Evolutionary conservation across 1,139 yeast species (phyloP).

Genomic region (Saccharomycopsis hybrid): DNA sequence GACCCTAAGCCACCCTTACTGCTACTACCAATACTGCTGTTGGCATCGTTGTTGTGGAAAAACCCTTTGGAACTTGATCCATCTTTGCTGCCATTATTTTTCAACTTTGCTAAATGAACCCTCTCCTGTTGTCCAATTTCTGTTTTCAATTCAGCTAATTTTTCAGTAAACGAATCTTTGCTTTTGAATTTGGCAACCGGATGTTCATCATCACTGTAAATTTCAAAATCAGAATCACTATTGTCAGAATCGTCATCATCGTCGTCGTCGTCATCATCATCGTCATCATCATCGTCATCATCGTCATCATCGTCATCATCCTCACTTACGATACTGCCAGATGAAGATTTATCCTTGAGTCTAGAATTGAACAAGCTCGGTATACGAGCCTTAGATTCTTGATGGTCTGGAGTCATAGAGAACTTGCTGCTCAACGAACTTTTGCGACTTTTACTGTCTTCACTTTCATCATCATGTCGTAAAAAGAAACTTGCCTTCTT

Average conservation of each 20-base stretch:
- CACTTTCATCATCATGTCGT: no score
- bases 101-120: no score
- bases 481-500: no score
- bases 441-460: no score
- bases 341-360: background rate
- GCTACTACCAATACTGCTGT: background rate
- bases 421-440: no score
- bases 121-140: slow-evolving; percentile 12
- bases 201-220: slow-evolving; percentile 2
- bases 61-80: slow-evolving; percentile 1
- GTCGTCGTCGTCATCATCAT: slow-evolving; percentile 1
- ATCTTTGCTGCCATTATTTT: no score
- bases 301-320: slow-evolving; percentile 2
- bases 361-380: background rate
- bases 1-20: background rate
- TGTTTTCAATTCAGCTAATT: slow-evolving; percentile 10
- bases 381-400: no score
- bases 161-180: slow-evolving; percentile 18
- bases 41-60: background rate
- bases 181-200: slow-evolving; percentile 13
- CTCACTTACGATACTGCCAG: slow-evolving; percentile 11
- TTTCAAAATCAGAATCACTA: slow-evolving; percentile 9
- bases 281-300: slow-evolving; percentile 1
- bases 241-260: slow-evolving; percentile 2
- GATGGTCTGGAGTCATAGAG: no score